Evolutionary conservation across 2,329 filamentous ascomycete genomes (phyloP), one percentile per base, ranked within the genome.

Genomic region (Microcera coccophila): DNA sequence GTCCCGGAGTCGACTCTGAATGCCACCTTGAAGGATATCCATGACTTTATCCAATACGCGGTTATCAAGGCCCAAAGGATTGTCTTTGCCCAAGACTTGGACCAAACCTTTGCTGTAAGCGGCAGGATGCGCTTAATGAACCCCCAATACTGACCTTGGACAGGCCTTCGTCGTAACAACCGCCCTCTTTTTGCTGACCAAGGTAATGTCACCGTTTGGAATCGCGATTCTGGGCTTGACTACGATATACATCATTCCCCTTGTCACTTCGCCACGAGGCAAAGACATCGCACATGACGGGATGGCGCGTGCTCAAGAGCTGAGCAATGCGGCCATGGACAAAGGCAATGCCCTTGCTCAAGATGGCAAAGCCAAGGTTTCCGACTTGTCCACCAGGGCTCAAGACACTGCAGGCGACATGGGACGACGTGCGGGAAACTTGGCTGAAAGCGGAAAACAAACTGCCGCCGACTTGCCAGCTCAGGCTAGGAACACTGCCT

Each of bases 1-100:
- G 36, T 55, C 4, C 52, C 52, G 0, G 53, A 55, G 19, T 47
- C 49, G 0, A 53, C 48, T 7, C 47, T 55, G 24, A 55, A 55
- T 0, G 53, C 45, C 17, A 55, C 53, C 0, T 34, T 55, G 1
- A 39, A 43, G 18, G 53, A 55, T 5, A 36, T 55, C 3, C 53
- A 55, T 2, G 53, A 55, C 32, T 39, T 55, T 1, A 37, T 45
- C 12, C 53, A 55, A 4, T 55, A 51, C 16, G 14, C 42, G 1
- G 47, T 47, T 0, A 41, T 55, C 1, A 34, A 51, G 12, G 36
- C 17, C 2, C 53, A 55, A 28, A 51, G 21, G n/a, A 21, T 51
- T 9, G 4, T 55, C 3, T 49, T 44, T 4, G 52, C 38, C 0
- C 26, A 55, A 21, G 41, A 55, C 3, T 9, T 55, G 1, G 37